phyloP scores from a whole-genome alignment of 768 basidiomycete genomes.

The Serendipita sp. region DNA sequence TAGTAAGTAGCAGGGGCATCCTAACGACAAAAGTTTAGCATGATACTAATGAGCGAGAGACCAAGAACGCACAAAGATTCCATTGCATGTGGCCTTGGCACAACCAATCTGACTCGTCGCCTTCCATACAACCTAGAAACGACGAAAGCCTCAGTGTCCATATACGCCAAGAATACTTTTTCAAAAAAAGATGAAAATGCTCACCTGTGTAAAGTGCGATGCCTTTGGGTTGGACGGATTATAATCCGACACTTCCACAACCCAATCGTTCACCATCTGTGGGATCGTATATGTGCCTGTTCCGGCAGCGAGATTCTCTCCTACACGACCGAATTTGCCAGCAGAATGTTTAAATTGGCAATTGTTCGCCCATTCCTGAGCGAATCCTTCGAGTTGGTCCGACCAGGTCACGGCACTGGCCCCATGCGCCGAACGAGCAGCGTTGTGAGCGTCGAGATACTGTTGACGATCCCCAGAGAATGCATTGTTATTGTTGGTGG shows the following conservation, averaged over 20 bases:
- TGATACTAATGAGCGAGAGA: neutral
- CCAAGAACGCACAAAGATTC: constrained; percentile 44
- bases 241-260: constrained; percentile 48
- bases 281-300: constrained; percentile 40
- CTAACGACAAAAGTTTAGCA: neutral
- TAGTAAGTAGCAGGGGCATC: constrained; percentile 31
- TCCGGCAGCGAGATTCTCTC: constrained; percentile 64
- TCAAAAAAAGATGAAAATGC: too few relatives aligned
- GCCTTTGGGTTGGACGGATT: constrained; percentile 37
- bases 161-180: too few relatives aligned
- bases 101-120: constrained; percentile 46
- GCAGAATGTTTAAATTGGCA: constrained; percentile 59
- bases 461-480: constrained; percentile 32
- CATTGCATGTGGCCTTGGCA: constrained; percentile 37
- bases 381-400: constrained; percentile 39
- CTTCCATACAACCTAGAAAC: constrained; percentile 46
- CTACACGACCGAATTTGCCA: constrained; percentile 45
- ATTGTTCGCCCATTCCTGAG: constrained; percentile 50
- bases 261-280: constrained; percentile 42
- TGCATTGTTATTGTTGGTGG: constrained; percentile 10
- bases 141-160: too few relatives aligned
- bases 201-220: constrained; percentile 52
- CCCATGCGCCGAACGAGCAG: constrained; percentile 43
- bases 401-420: constrained; percentile 52
- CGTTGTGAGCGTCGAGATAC: constrained; percentile 49